Conservation (phyloP, 106 monocot genomes). For the Dioscorea zingiberensis region DNA sequence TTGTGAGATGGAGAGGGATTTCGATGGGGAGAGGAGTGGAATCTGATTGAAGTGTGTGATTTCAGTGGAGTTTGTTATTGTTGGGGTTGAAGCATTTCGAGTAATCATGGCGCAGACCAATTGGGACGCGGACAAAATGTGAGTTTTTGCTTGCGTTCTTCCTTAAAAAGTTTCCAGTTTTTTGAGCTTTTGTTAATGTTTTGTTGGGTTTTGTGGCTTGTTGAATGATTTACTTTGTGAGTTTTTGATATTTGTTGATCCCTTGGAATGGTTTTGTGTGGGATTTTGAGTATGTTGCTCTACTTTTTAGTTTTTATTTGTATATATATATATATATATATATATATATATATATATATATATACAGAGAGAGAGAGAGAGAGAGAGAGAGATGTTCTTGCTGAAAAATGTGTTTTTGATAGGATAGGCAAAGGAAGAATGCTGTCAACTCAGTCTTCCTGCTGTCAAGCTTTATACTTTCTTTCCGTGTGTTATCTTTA, state of each 20-base stretch:
- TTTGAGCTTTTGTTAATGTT: not conserved
- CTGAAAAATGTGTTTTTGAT: not conserved
- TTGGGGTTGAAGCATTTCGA: too few relatives aligned
- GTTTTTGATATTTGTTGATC: too few relatives aligned
- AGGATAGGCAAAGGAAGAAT: too few relatives aligned
- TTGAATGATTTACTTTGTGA: too few relatives aligned
- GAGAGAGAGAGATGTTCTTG: too few relatives aligned
- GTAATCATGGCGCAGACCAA: conserved; percentile 56
- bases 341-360: too few relatives aligned
- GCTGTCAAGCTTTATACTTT: too few relatives aligned
- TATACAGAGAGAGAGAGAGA: too few relatives aligned
- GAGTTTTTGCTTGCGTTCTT: conserved; percentile 8
- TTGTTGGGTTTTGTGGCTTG: not conserved
- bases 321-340: too few relatives aligned
- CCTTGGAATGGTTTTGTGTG: not conserved
- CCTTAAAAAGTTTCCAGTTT: not conserved
- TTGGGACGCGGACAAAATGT: conserved; percentile 83
- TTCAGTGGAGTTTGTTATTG: not conserved
- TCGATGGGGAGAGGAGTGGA: not conserved
- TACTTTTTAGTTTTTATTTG: not conserved
- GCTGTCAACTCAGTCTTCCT: too few relatives aligned
- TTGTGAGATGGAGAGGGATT: not conserved
- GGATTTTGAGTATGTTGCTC: not conserved
- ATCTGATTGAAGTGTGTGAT: not conserved
- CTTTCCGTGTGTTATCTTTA: too few relatives aligned